A percentile compares a stretch with the other conserved stretches of the same genome.
phyloP scores from a whole-genome alignment of 345 rosid genomes.

The Eucalyptus regnans region DNA sequence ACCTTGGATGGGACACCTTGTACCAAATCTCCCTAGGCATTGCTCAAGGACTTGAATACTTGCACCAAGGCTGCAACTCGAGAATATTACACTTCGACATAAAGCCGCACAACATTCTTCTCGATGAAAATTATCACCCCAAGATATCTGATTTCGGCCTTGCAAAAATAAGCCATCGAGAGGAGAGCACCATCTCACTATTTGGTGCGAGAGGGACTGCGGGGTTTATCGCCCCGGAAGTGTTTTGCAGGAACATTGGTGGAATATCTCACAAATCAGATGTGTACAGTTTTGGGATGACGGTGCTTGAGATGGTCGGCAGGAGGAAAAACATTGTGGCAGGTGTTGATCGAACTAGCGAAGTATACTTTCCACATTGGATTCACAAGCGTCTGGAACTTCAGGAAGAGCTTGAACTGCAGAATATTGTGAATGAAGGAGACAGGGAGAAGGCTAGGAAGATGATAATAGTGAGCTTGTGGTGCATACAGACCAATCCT shows the following conservation, averaged over 20 bases:
- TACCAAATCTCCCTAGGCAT: conserved; percentile 2
- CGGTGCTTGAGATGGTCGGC: fast-evolving
- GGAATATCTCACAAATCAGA: background rate
- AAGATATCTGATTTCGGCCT: conserved; percentile 1
- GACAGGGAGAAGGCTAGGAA: background rate
- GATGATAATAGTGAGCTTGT: background rate
- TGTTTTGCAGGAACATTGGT: background rate
- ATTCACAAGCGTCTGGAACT: background rate
- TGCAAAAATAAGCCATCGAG: background rate
- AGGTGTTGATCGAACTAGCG: fast-evolving
- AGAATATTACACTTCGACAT: background rate
- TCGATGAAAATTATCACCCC: background rate
- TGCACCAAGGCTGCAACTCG: background rate
- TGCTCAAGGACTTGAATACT: background rate
- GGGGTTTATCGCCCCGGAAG: conserved; percentile 11
- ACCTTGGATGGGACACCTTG: conserved; percentile 3
- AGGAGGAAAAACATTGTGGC: fast-evolving
- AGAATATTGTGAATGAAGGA: background rate
- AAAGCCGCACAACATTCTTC: conserved; percentile 1
- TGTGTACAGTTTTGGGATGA: background rate
- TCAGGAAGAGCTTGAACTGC: fast-evolving
- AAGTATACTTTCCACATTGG: background rate
- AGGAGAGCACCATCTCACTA: conserved; percentile 16
- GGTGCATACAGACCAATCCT: background rate
- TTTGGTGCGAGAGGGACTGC: conserved; percentile 6